These are phyloP conservation scores for Dictyostelium firmibasis DNA, from an alignment of 78 protist species.

Conservation along the genomic window DNA sequence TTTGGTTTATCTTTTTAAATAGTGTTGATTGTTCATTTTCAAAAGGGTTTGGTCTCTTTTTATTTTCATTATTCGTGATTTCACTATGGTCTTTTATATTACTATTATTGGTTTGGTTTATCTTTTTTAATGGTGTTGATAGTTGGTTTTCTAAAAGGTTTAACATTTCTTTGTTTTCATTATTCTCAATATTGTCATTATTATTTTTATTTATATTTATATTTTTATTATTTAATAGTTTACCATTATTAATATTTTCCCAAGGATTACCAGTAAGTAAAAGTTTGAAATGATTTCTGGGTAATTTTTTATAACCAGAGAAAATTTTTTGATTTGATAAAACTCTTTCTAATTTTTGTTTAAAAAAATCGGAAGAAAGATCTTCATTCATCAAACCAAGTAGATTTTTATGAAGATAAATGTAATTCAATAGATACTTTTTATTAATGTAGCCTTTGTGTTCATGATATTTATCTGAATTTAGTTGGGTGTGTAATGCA, in stretches of 20 bases:
- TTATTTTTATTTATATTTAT: no score
- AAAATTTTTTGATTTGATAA: neutral
- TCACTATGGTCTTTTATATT: no score
- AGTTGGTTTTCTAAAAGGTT: no score
- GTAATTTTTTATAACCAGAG: neutral
- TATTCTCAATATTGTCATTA: no score
- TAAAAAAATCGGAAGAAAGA: neutral
- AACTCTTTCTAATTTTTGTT: neutral
- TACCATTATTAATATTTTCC: neutral
- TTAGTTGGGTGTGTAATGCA: neutral
- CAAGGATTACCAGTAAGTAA: neutral
- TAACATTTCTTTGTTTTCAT: no score
- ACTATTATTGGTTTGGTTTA: no score
- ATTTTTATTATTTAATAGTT: no score
- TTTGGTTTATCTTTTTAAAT: neutral
- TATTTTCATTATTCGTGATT: neutral
- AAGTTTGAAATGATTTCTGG: neutral
- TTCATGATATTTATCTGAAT: neutral
- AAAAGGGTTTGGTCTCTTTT: neutral
- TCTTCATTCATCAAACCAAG: neutral
- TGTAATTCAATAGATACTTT: no score
- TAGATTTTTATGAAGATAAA: neutral
- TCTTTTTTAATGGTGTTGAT: no score
- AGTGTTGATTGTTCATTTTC: neutral
- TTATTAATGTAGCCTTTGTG: neutral